A percentile compares a stretch with the other conserved stretches of the same genome.
phyloP scores from a whole-genome alignment of 345 rosid species.

The Salix brachista region DNA sequence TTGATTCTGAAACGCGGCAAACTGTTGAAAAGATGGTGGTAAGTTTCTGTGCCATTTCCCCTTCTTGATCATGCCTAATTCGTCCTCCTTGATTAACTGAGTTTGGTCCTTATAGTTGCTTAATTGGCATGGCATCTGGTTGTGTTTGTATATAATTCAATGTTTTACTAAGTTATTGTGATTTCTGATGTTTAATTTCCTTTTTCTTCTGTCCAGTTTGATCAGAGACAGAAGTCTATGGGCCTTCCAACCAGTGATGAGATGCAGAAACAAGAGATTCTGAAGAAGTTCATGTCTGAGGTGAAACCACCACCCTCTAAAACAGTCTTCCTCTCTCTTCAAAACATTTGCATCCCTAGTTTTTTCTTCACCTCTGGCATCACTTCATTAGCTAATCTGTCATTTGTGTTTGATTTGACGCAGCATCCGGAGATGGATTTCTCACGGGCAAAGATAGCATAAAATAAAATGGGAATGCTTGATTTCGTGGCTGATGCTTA shows the following conservation, averaged over 20 bases:
- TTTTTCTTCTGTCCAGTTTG: slow-evolving; percentile 47
- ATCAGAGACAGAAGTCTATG: slow-evolving; percentile 88
- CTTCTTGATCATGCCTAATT: no score
- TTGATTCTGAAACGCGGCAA: slow-evolving; percentile 71
- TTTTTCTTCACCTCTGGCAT: background rate
- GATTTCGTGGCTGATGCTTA: background rate
- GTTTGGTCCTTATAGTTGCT: background rate
- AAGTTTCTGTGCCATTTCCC: slow-evolving; percentile 6
- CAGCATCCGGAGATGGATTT: slow-evolving; percentile 99
- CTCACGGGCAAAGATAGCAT: slow-evolving; percentile 70
- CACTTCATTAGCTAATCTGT: background rate
- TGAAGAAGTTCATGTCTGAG: slow-evolving; percentile 89
- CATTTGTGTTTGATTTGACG: slow-evolving; percentile 3
- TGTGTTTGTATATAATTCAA: no score
- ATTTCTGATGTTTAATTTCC: background rate
- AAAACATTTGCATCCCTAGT: background rate
- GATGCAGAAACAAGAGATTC: slow-evolving; percentile 72
- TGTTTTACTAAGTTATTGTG: background rate
- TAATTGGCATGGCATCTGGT: background rate
- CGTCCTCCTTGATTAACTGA: background rate
- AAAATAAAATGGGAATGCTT: slow-evolving; percentile 11
- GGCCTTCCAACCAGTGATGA: slow-evolving; percentile 91
- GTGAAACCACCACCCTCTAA: slow-evolving; percentile 18
- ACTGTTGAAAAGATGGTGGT: slow-evolving; percentile 96
- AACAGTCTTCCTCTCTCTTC: background rate